Evolutionary conservation across 305 asterid species (phyloP).

Genomic region (Fraxinus greggii): DNA sequence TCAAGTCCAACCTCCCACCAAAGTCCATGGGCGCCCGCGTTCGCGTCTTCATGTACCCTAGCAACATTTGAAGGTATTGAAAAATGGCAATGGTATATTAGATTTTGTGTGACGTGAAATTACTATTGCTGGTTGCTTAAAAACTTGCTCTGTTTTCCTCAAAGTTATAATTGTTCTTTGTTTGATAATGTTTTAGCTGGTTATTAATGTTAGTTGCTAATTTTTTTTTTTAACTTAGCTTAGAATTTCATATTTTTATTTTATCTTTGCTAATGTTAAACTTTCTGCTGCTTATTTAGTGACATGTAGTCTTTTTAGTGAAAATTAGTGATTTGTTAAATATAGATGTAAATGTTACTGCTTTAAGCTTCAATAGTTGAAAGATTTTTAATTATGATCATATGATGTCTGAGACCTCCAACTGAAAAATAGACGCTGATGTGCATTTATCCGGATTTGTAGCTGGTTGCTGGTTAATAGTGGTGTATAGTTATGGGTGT

Average conservation of each 20-base stretch:
- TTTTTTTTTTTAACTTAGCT: not conserved
- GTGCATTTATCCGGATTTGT: not conserved
- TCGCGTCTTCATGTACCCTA: slow-evolving; percentile 82
- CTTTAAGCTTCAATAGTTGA: not conserved
- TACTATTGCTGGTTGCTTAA: not conserved
- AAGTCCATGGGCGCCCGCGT: slow-evolving; percentile 78
- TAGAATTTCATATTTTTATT: too few relatives aligned
- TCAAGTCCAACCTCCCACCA: slow-evolving; percentile 75
- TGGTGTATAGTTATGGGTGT: not conserved
- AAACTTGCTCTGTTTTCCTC: not conserved
- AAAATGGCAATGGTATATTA: not conserved
- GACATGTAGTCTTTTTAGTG: not conserved
- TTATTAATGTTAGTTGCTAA: not conserved
- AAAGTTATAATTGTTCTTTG: not conserved
- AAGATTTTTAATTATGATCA: not conserved
- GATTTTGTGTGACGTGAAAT: not conserved
- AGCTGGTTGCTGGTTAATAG: not conserved
- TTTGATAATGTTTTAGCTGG: not conserved
- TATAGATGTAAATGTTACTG: not conserved
- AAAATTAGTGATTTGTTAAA: not conserved
- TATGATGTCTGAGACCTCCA: not conserved
- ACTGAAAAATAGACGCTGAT: not conserved
- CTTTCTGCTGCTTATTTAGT: not conserved
- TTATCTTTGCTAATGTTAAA: not conserved
- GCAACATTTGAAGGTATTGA: slow-evolving; percentile 46